These are phyloP conservation scores for Arachis hypogaea DNA, from an alignment of 306 rosid species.

Conservation along the genomic window DNA sequence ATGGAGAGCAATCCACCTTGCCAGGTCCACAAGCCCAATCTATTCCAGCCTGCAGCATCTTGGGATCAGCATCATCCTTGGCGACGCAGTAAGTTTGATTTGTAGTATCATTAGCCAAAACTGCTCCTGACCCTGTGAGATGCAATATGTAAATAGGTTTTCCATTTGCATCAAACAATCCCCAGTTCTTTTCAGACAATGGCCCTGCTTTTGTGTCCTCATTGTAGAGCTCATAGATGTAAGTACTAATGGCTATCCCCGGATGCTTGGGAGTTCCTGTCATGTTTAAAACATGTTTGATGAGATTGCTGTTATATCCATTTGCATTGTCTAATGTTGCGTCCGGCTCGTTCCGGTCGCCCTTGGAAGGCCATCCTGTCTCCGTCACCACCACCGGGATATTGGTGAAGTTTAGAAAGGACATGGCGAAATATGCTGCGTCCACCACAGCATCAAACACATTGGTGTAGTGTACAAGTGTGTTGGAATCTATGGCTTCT, in stretches of 20 bases:
- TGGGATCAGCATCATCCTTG: conserved; percentile 70
- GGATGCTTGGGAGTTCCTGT: conserved; percentile 89
- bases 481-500: conserved; percentile 87
- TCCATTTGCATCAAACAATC: conserved; percentile 69
- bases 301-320: conserved; percentile 83
- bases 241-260: conserved; percentile 69
- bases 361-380: conserved; percentile 89
- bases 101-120: conserved; percentile 71
- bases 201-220: conserved; percentile 71
- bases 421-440: conserved; percentile 78
- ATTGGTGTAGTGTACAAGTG: conserved; percentile 79
- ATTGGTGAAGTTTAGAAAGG: conserved; percentile 70
- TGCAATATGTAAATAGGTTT: conserved; percentile 64
- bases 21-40: conserved; percentile 99
- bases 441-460: conserved; percentile 87
- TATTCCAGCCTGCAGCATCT: conserved; percentile 94
- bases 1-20: conserved; percentile 76
- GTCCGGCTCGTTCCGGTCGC: conserved; percentile 67
- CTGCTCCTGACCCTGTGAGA: conserved; percentile 70
- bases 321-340: conserved; percentile 84
- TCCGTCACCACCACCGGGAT: conserved; percentile 76
- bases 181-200: conserved; percentile 82
- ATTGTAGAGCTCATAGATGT: conserved; percentile 80
- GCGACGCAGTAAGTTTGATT: conserved; percentile 72
- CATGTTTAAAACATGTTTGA: conserved; percentile 69